A percentile compares a stretch with the other conserved stretches of the same genome.
phyloP scores from a whole-genome alignment of 441 rosid species.

The Populus hybrid region DNA sequence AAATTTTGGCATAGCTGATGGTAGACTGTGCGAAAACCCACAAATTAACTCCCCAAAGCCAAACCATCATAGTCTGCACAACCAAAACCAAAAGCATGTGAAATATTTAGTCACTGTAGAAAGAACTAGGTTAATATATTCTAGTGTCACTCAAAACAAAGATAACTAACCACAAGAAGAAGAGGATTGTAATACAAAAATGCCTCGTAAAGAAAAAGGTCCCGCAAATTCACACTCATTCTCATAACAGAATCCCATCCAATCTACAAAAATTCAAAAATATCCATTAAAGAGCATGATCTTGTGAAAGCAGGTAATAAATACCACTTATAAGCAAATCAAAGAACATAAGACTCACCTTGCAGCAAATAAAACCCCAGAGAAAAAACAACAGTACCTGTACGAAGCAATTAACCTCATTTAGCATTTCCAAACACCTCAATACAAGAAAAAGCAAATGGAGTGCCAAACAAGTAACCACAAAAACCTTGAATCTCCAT shows the following conservation, averaged over 20 bases:
- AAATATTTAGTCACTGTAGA: slow-evolving; percentile 2
- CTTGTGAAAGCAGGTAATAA: neutral
- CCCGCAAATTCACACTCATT: slow-evolving; percentile 79
- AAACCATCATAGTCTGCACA: slow-evolving; percentile 81
- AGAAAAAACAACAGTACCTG: slow-evolving; percentile 75
- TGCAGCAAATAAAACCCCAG: slow-evolving; percentile 83
- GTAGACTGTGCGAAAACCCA: slow-evolving; percentile 86
- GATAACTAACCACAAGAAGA: slow-evolving; percentile 84
- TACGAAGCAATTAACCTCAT: slow-evolving; percentile 17
- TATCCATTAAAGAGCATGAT: neutral
- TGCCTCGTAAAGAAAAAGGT: slow-evolving; percentile 89
- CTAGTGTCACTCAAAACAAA: slow-evolving; percentile 1
- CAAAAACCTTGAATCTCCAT: slow-evolving; percentile 78
- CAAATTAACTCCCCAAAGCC: slow-evolving; percentile 95
- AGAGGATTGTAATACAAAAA: slow-evolving; percentile 95
- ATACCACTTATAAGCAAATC: neutral
- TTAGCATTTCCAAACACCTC: slow-evolving; percentile 18
- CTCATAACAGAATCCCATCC: slow-evolving; percentile 96
- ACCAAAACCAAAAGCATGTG: slow-evolving; percentile 22
- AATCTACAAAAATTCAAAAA: slow-evolving; percentile 43
- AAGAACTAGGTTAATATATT: neutral
- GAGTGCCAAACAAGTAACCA: neutral
- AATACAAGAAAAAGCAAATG: neutral
- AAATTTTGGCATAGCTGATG: slow-evolving; percentile 69
- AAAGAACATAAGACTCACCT: slow-evolving; percentile 48